phyloP scores from a whole-genome alignment of 345 rosid genomes.

The Syzygium oleosum region DNA sequence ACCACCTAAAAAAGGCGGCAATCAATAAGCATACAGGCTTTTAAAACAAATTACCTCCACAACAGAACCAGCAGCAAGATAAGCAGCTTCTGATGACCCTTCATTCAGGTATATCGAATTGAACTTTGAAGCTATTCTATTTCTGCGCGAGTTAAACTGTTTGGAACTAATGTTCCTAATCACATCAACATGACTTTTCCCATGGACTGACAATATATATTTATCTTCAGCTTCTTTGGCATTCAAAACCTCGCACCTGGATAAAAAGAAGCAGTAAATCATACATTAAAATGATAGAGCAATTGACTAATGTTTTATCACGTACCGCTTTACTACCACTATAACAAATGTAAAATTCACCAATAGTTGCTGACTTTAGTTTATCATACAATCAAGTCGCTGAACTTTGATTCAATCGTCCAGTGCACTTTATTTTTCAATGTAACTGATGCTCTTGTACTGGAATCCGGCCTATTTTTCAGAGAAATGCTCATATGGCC shows the following conservation, averaged over 20 bases:
- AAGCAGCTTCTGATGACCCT: slow-evolving; percentile 83
- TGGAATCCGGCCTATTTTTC: neutral
- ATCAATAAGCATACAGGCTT: neutral
- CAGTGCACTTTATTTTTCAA: neutral
- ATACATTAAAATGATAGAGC: neutral
- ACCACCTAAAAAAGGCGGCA: neutral
- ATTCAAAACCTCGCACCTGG: slow-evolving; percentile 67
- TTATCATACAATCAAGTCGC: neutral
- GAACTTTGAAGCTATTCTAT: slow-evolving; percentile 42
- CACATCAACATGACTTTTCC: slow-evolving; percentile 51
- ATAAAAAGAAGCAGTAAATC: neutral
- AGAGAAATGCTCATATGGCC: neutral
- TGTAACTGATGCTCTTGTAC: neutral
- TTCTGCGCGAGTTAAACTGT: slow-evolving; percentile 36
- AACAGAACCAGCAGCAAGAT: slow-evolving; percentile 85
- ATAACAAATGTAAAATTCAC: neutral
- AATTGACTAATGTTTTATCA: neutral
- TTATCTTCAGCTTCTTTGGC: slow-evolving; percentile 64
- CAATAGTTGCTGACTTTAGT: neutral
- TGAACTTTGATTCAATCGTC: neutral
- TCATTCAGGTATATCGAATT: slow-evolving; percentile 78
- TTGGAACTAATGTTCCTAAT: slow-evolving; percentile 59
- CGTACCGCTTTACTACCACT: neutral
- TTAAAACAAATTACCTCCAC: slow-evolving; percentile 40
- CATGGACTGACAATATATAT: slow-evolving; percentile 49